A percentile compares a stretch with the other conserved stretches of the same genome.
Conservation (phyloP, 768 basidiomycete species). For the Leccinum disarticulatum region DNA sequence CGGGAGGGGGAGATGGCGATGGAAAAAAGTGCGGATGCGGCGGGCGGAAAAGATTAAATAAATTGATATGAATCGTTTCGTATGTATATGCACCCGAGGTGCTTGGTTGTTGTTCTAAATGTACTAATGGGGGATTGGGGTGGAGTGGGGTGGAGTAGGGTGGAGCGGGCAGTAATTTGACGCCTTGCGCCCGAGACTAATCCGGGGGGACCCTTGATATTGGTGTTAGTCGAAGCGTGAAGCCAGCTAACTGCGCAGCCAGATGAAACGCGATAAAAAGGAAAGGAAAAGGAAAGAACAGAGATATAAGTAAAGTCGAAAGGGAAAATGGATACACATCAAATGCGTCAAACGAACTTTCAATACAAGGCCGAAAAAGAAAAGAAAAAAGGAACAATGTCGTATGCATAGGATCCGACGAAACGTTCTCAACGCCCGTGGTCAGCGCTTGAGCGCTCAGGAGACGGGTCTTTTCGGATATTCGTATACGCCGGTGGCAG, state of each 20-base stretch:
- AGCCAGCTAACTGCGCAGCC: neutral
- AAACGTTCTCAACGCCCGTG: neutral
- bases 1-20: neutral
- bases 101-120: neutral
- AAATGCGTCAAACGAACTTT: neutral
- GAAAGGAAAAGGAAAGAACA: neutral
- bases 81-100: neutral
- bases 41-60: no score
- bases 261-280: neutral
- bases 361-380: neutral
- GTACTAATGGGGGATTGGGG: no score
- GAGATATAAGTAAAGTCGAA: neutral
- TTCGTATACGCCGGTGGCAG: constrained; percentile 83
- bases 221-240: no score
- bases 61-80: neutral
- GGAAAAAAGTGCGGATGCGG: neutral
- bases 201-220: no score
- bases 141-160: neutral
- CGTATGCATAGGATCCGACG: neutral
- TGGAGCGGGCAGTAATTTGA: neutral
- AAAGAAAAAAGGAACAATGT: neutral
- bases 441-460: neutral
- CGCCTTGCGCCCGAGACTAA: neutral
- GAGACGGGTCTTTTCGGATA: constrained; percentile 32
- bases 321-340: neutral